phyloP scores from a whole-genome alignment of 1,284 basidiomycete genomes.

The Puccinia polysora region DNA sequence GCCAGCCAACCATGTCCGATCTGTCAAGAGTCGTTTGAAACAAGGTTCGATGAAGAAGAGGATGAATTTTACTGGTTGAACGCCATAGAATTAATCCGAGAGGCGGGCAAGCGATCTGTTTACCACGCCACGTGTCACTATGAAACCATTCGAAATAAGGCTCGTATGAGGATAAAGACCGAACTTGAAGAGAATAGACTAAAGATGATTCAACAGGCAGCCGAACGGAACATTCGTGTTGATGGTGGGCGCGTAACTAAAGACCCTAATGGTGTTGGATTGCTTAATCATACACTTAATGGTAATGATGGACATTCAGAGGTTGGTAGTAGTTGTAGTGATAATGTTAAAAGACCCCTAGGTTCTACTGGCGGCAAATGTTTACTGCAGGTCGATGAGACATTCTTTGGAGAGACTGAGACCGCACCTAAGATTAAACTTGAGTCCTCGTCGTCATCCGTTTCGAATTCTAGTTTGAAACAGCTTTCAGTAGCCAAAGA shows the following conservation, averaged over 20 bases:
- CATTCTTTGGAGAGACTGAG: slow-evolving; percentile 15
- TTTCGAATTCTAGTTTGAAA: neutral
- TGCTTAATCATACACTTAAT: neutral
- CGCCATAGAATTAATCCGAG: slow-evolving; percentile 14
- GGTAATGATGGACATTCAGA: neutral
- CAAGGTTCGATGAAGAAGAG: slow-evolving; percentile 41
- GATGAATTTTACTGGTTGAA: slow-evolving; percentile 43
- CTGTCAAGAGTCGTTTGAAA: slow-evolving; percentile 42
- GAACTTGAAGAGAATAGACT: slow-evolving; percentile 25
- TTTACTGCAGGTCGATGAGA: slow-evolving; percentile 23
- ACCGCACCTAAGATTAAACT: neutral
- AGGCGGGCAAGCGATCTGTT: neutral
- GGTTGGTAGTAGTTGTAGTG: neutral
- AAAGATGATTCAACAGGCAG: slow-evolving; percentile 14
- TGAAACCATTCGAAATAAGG: slow-evolving; percentile 39
- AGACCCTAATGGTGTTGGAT: neutral
- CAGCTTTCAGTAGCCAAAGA: too few species aligned
- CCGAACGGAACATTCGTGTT: neutral
- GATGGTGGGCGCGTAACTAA: neutral
- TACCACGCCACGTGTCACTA: slow-evolving; percentile 43
- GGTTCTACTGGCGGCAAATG: slow-evolving; percentile 2
- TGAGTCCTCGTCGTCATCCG: neutral
- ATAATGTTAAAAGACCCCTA: neutral
- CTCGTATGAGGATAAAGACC: slow-evolving; percentile 23
- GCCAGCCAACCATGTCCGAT: slow-evolving; percentile 40